These are phyloP conservation scores for Auricularia heimuer DNA, from an alignment of 768 basidiomycete species.

Conservation along the genomic window DNA sequence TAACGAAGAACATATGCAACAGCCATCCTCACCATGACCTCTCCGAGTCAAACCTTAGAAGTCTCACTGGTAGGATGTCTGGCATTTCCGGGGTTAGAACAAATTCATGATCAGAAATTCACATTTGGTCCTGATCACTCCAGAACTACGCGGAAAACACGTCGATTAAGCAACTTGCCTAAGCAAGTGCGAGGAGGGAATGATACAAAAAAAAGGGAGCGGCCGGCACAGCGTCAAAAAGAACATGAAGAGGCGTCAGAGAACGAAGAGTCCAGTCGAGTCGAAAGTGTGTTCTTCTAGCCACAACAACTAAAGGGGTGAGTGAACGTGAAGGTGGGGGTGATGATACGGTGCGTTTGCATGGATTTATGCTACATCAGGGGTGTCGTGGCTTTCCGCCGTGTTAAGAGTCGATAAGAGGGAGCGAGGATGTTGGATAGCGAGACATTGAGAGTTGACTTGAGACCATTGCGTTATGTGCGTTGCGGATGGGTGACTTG, in stretches of 20 bases:
- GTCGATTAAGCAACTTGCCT: background rate
- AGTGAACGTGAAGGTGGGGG: background rate
- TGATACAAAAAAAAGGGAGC: background rate
- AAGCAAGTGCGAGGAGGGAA: background rate
- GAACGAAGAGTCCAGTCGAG: background rate
- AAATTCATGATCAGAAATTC: background rate
- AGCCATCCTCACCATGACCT: too few species aligned
- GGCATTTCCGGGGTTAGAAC: too few species aligned
- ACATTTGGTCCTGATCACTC: background rate
- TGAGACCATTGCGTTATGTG: too few species aligned
- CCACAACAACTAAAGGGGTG: background rate
- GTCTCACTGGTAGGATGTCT: too few species aligned
- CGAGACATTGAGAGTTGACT: background rate
- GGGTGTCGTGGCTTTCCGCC: background rate
- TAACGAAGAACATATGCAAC: too few species aligned
- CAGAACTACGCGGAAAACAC: background rate
- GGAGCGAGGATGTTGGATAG: background rate
- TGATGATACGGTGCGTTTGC: background rate
- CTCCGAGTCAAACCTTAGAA: too few species aligned
- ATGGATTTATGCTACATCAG: background rate
- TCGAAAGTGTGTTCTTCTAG: background rate
- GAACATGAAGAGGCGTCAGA: background rate
- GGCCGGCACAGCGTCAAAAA: background rate
- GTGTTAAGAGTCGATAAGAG: background rate
- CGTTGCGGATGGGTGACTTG: too few species aligned